Evolutionary conservation across 495 filamentous ascomycete genomes (phyloP), one percentile per base, ranked within the genome.

Genomic region (Haplographium delicatum): DNA sequence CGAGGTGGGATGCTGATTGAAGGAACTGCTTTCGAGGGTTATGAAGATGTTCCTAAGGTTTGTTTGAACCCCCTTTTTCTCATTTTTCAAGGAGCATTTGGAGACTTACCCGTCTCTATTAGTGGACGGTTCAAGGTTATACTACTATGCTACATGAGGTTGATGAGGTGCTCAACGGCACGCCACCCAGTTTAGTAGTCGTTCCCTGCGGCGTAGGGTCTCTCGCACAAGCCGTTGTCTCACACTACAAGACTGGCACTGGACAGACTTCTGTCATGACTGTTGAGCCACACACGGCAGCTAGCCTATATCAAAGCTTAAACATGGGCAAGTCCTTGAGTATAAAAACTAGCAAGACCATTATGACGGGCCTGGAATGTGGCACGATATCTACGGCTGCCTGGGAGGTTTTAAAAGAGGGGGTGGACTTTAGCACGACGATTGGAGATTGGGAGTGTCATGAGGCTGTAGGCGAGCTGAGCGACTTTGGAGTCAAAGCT

Each of bases 71-170:
- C n/a, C n/a, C 2, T 13, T 13, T 11, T 23, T 22, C n/a, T 24
- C 44, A 6, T 15, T 13, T n/a, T 4, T 31, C 15, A 5, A 35
- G 33, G 18, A 3, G 33, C n/a, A n/a, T 4, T 35, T 35, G 33
- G 18, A 9, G 5, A 35, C 18, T 35, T 11, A 39, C 2, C 5
- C 9, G 3, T 42, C 6, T 22, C 13, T 5, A 73, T 13, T 8
- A 75, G 58, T 88, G 83, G 83, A 82, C 88, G 23, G 79, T 85
- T 1, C 82, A 87, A 11, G 85, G 85, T 4, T 89, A 89, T 57
- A 72, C 70, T 10, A 86, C 83, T 0, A 79, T 87, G 77, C 68
- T 88, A 56, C 45, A 59, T 3, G 85, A 89, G 61, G 67, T 72
- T 3, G 82, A 86, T 22, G 62, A 66, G 7, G 81, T 86, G 54